These are phyloP conservation scores for Martensiomyces pterosporus DNA, from an alignment of 192 early-diverging fungal genomes.

Conservation along the genomic window DNA sequence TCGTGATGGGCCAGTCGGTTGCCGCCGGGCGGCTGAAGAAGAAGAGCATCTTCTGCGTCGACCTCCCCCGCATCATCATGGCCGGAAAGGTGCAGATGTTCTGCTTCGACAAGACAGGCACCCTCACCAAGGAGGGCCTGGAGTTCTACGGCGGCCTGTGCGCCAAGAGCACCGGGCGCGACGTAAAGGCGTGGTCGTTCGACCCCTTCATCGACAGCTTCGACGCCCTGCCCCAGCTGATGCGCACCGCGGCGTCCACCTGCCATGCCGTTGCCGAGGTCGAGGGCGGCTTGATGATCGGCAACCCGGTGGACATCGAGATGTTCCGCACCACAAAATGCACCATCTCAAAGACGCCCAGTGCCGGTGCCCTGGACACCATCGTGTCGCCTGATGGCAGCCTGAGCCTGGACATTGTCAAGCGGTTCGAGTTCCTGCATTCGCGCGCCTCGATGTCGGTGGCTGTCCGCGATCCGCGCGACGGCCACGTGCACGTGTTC, in stretches of 20 bases:
- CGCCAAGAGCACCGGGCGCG: not conserved
- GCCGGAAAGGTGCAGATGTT: constrained; percentile 60
- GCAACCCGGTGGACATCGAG: constrained; percentile 21
- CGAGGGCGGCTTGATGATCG: constrained; percentile 8
- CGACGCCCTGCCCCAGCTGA: constrained; percentile 1
- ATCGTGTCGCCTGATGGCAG: constrained; percentile 22
- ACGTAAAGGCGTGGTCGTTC: constrained; percentile 2
- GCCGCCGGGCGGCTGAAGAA: constrained; percentile 49
- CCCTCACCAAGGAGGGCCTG: constrained; percentile 61
- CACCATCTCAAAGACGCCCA: constrained; percentile 15
- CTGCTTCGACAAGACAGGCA: constrained; percentile 63
- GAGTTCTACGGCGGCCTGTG: constrained; percentile 48
- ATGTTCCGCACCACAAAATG: constrained; percentile 16
- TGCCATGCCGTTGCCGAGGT: constrained; percentile 53
- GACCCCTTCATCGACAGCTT: constrained; percentile 1
- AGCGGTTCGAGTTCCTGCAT: constrained; percentile 70
- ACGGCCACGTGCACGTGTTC: constrained; percentile 56
- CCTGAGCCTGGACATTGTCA: constrained; percentile 48
- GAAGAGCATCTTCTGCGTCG: constrained; percentile 56
- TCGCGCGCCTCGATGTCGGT: constrained; percentile 68
- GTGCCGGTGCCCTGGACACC: constrained; percentile 47
- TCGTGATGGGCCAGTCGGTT: constrained; percentile 57
- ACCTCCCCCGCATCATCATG: constrained; percentile 56
- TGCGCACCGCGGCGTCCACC: constrained; percentile 20
- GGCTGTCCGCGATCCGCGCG: constrained; percentile 52